Evolutionary conservation across 306 rosid species (phyloP).

Genomic region (Cicer chorassanicum): DNA sequence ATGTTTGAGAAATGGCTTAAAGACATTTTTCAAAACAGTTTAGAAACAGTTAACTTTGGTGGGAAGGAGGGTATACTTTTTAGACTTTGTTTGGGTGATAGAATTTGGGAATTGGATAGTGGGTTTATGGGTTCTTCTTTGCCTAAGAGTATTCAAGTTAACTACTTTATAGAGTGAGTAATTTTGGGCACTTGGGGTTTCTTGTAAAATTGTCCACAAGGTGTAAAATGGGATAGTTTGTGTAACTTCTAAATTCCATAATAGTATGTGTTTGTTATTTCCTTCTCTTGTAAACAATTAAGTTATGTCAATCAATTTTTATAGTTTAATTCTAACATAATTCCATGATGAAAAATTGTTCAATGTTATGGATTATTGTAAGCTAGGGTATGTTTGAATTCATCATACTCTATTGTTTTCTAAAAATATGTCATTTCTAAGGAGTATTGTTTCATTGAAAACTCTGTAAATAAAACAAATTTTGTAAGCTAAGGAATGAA

Average conservation of each 20-base stretch:
- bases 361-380: too few species aligned
- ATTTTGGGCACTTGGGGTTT: conserved; percentile 33
- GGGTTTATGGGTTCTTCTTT: conserved; percentile 79
- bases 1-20: conserved; percentile 89
- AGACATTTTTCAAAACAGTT: conserved; percentile 78
- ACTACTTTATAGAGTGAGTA: conserved; percentile 57
- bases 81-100: conserved; percentile 82
- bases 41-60: conserved; percentile 58
- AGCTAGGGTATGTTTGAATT: too few species aligned
- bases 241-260: conserved; percentile 68
- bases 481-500: too few species aligned
- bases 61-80: conserved; percentile 69
- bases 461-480: too few species aligned
- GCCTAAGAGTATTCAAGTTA: conserved; percentile 75
- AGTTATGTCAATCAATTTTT: conserved; percentile 5
- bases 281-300: conserved; percentile 18
- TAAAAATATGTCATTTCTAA: too few species aligned
- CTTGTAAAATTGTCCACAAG: conserved; percentile 51
- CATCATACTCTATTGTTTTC: too few species aligned
- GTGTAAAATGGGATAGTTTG: conserved; percentile 53
- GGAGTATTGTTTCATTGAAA: too few species aligned
- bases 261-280: conserved; percentile 55
- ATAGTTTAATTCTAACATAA: not conserved
- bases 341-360: not conserved
- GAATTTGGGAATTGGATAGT: conserved; percentile 54